Conservation (phyloP, 2,329 filamentous ascomycete genomes). For the Apiospora sp. region DNA sequence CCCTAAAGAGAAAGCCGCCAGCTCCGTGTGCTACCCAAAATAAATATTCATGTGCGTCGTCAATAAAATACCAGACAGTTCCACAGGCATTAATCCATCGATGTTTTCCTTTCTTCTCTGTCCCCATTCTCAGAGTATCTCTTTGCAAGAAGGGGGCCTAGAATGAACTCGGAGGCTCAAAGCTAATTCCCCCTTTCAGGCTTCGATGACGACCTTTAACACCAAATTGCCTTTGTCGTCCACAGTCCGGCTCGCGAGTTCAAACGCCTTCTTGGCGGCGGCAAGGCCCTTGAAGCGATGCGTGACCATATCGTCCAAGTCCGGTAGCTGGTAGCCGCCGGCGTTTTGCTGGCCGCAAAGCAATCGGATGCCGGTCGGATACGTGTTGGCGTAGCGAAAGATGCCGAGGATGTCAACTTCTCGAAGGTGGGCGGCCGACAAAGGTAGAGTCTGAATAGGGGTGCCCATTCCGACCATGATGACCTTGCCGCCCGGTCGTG, state of each 20-base stretch:
- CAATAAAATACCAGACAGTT: background rate
- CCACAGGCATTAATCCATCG: background rate
- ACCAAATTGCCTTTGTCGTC: slow-evolving; percentile 74
- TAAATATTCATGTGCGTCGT: background rate
- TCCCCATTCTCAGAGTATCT: background rate
- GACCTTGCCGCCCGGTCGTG: slow-evolving; percentile 73
- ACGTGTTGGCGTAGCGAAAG: slow-evolving; percentile 81
- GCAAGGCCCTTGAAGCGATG: slow-evolving; percentile 73
- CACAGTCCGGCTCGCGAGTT: slow-evolving; percentile 72
- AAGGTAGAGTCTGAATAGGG: slow-evolving; percentile 76
- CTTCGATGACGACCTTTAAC: slow-evolving; percentile 74
- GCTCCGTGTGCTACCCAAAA: background rate
- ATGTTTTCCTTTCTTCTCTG: background rate
- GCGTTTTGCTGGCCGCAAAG: slow-evolving; percentile 53
- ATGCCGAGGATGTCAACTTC: slow-evolving; percentile 81
- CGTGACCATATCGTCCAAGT: slow-evolving; percentile 76
- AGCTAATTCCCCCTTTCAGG: slow-evolving; percentile 38
- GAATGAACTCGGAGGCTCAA: background rate
- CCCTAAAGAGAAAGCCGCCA: background rate
- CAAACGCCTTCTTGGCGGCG: slow-evolving; percentile 69
- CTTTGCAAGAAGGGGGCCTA: background rate
- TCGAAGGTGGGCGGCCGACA: slow-evolving; percentile 75
- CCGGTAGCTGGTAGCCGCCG: slow-evolving; percentile 59
- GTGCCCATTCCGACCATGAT: slow-evolving; percentile 84
- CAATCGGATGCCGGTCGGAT: slow-evolving; percentile 72